Base-by-base conservation (phyloP, 2,329 filamentous ascomycete species). In the Arthroderma sp. region DNA sequence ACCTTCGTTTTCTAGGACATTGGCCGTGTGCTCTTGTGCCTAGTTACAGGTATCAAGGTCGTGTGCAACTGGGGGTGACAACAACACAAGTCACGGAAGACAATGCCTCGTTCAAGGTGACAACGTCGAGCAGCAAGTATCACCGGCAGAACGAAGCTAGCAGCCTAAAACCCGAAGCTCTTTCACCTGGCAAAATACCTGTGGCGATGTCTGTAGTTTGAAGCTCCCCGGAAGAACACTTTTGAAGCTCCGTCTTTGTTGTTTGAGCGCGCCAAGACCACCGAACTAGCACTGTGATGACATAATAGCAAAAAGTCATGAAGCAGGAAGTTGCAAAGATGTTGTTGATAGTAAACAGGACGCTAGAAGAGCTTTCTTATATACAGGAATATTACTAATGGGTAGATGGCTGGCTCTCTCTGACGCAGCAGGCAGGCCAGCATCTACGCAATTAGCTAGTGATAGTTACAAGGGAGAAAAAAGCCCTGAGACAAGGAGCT, bases 21-120 rank as follows among this genome's bases (percentile, higher is more conserved):
- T 35, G 25, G 28, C 15, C 25, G 25, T 51, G 8, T 51, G 8
- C 4, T 33, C 23, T 33, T 6, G 25, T 17, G 44, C n/a, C 44
- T 17, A n/a, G 44, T 51, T 31, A 31, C 21, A 44, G 44, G 8
- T 51, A 51, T 31, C 25, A 33, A 51, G 44, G 44, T 51, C 44
- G 44, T 51, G 44, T 51, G 44, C 44, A 51, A 33, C 44, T 51
- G n/a, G n/a, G 19, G n/a, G 28, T 51, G 44, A 51, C 44, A 51
- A 35, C 23, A 31, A 51, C 23, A 25, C 44, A 33, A 13, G 35
- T 38, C 15, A n/a, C 25, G 33, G 8, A n/a, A 4, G 9, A 44
- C 44, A 51, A 33, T 31, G 44, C 25, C 19, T 51, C 44, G 41
- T 33, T 25, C 44, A 19, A 25, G 25, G 44, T 25, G 25, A 25